Conservation (phyloP, 768 basidiomycete species). For the Leccinellum luteum region DNA sequence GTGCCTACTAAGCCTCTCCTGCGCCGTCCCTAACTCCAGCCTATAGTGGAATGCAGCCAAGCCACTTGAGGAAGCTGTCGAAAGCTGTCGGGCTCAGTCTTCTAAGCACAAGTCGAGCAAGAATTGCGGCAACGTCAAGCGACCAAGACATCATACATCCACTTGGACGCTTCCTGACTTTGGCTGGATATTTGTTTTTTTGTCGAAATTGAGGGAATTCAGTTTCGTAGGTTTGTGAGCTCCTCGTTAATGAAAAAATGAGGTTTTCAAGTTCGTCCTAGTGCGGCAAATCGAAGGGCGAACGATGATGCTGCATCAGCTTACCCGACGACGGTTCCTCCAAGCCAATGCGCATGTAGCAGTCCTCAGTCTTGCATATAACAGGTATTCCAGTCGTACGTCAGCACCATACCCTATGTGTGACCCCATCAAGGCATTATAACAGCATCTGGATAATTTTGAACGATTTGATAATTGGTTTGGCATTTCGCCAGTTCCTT, state of each 20-base stretch:
- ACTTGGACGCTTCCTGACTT: background rate
- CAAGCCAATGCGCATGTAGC: conserved; percentile 34
- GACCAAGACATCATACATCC: background rate
- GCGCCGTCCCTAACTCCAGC: background rate
- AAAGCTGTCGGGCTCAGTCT: conserved; percentile 4
- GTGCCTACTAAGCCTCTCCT: background rate
- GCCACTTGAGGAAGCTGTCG: conserved; percentile 30
- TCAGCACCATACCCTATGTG: background rate
- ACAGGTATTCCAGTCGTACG: conserved; percentile 45
- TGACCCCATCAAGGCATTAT: conserved; percentile 61
- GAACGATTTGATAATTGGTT: conserved; percentile 87
- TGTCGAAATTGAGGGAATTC: conserved; percentile 14
- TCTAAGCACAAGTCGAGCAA: background rate
- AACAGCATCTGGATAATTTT: conserved; percentile 88
- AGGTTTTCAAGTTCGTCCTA: conserved; percentile 19
- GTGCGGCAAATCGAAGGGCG: conserved; percentile 64
- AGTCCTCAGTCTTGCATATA: conserved; percentile 57
- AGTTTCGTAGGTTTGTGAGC: conserved; percentile 27
- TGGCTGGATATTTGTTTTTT: background rate
- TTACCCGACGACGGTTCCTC: conserved; percentile 36
- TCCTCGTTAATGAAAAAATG: background rate
- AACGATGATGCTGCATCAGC: conserved; percentile 42
- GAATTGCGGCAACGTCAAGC: conserved; percentile 4
- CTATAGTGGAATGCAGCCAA: conserved; percentile 46
- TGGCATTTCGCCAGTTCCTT: conserved; percentile 67